Percentiles rank a stretch among this genome's conserved stretches.
These are phyloP conservation scores for Ophiocordyceps sinensis DNA, from an alignment of 2,329 filamentous ascomycete genomes.

Conservation along the genomic window DNA sequence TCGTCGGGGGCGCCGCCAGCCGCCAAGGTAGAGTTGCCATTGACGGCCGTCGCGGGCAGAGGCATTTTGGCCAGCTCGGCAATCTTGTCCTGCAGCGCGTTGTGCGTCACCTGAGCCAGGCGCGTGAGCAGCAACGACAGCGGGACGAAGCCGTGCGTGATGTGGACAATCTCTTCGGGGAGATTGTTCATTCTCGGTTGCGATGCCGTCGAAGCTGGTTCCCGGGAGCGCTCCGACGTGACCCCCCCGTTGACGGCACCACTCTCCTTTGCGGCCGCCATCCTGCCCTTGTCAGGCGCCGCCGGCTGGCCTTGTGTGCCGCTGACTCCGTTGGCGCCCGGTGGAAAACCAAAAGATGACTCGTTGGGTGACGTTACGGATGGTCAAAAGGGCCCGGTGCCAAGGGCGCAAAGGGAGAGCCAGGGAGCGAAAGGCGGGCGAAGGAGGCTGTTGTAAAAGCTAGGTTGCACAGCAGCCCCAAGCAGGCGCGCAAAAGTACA, in stretches of 20 bases:
- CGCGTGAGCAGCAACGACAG: conserved; percentile 62
- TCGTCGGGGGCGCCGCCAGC: conserved; percentile 30
- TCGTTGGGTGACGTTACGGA: too few species aligned
- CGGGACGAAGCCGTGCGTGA: conserved; percentile 62
- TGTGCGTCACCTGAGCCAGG: conserved; percentile 71
- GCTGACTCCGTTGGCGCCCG: conserved; percentile 27
- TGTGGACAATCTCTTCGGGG: conserved; percentile 51
- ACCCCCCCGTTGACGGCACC: conserved; percentile 13
- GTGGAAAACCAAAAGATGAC: too few species aligned
- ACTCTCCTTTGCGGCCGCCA: conserved; percentile 4
- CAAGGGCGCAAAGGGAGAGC: too few species aligned
- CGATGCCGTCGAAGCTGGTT: not conserved
- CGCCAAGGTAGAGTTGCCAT: conserved; percentile 29
- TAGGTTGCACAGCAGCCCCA: too few species aligned
- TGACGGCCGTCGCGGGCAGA: conserved; percentile 32
- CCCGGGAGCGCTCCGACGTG: conserved; percentile 6
- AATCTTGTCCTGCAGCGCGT: conserved; percentile 58
- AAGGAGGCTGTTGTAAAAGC: too few species aligned
- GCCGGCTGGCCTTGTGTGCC: conserved; percentile 15
- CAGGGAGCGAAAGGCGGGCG: too few species aligned
- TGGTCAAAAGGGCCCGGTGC: too few species aligned
- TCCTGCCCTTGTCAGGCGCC: conserved; percentile 19
- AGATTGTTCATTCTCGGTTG: conserved; percentile 35
- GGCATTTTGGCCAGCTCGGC: conserved; percentile 56
- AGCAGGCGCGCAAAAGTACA: too few species aligned